Percentiles rank a stretch among this genome's conserved stretches.
These are phyloP conservation scores for Colletotrichum sp. DNA, from an alignment of 2,329 filamentous ascomycete genomes.

Conservation along the genomic window DNA sequence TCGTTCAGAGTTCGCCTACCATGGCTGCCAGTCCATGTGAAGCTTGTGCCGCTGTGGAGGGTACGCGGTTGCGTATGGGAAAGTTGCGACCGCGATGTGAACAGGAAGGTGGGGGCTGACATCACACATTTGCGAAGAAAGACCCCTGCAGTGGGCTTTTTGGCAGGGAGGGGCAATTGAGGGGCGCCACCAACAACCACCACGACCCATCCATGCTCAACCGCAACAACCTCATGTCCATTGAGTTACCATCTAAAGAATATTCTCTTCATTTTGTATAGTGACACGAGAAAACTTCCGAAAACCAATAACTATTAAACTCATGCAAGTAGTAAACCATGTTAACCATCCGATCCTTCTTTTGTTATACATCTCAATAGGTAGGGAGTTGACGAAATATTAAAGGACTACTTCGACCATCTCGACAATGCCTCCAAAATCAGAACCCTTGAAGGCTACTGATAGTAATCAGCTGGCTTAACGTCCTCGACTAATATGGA, in stretches of 20 bases:
- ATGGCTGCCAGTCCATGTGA: conserved; percentile 44
- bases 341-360: background rate
- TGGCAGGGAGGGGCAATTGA: conserved; percentile 14
- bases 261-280: background rate
- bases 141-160: background rate
- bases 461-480: background rate
- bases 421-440: background rate
- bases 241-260: background rate
- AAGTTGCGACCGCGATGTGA: conserved; percentile 6
- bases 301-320: background rate
- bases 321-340: background rate
- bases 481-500: background rate
- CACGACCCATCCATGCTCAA: background rate
- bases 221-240: background rate
- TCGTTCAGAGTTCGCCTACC: conserved; percentile 30
- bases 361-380: background rate
- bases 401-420: background rate
- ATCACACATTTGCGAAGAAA: conserved; percentile 15
- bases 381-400: background rate
- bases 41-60: conserved; percentile 18
- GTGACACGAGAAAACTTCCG: background rate
- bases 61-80: conserved; percentile 24
- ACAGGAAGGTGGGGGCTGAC: conserved; percentile 19
- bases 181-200: background rate
- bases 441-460: background rate